Conservation (phyloP, 228 moss, liverwort and hornwort species). For the Sphagnum magellanicum region DNA sequence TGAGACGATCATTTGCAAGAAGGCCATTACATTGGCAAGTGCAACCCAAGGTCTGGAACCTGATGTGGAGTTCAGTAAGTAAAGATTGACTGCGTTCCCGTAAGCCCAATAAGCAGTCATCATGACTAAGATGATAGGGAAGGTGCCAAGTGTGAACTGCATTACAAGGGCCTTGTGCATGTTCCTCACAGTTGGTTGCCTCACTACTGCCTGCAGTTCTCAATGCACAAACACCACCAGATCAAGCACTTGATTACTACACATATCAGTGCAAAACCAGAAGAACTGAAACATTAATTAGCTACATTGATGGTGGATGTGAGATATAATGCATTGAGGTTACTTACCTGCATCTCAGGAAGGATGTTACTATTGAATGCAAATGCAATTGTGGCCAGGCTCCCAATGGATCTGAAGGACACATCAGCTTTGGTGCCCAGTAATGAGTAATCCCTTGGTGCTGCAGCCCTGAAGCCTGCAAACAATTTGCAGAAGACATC, state of each 20-base stretch:
- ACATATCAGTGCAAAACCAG: no score
- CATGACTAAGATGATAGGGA: conserved; percentile 28
- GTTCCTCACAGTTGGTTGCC: conserved; percentile 24
- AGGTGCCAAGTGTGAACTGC: conserved; percentile 28
- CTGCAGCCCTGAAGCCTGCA: conserved; percentile 9
- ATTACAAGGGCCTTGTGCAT: conserved; percentile 30
- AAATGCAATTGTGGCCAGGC: conserved; percentile 36
- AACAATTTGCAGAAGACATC: background rate
- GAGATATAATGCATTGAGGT: no score
- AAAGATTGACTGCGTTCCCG: conserved; percentile 15
- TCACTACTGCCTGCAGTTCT: conserved; percentile 29
- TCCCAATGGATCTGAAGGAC: conserved; percentile 29
- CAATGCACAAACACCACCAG: no score
- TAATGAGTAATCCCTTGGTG: conserved; percentile 29
- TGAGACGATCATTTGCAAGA: conserved; percentile 23
- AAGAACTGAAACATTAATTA: background rate
- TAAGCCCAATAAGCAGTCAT: conserved; percentile 47
- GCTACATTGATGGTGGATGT: background rate
- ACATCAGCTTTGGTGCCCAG: conserved; percentile 2
- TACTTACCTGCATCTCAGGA: conserved; percentile 42
- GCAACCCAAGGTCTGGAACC: conserved; percentile 24
- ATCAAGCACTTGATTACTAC: no score
- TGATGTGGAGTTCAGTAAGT: conserved; percentile 22
- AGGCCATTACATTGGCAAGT: conserved; percentile 29
- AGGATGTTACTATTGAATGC: conserved; percentile 55